A percentile compares a stretch with the other conserved stretches of the same genome.
phyloP scores from a whole-genome alignment of 108 stramenopile species.

The Phaeodactylum tricornutum region DNA sequence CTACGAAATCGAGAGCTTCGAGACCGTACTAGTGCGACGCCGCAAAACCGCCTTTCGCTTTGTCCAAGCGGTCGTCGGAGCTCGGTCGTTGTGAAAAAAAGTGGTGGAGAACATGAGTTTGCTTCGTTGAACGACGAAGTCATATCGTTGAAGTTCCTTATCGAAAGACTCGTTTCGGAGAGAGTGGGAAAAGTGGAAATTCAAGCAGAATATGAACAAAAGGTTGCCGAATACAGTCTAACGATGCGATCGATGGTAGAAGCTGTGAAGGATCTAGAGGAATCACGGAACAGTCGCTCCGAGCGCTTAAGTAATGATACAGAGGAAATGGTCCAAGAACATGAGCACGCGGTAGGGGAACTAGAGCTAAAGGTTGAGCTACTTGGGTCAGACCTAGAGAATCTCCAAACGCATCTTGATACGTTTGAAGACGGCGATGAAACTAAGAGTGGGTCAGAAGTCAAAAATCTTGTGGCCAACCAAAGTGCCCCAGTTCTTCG shows the following conservation, averaged over 20 bases:
- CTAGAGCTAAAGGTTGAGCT: conserved; percentile 74
- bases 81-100: neutral
- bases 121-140: conserved; percentile 30
- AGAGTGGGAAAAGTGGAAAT: conserved; percentile 31
- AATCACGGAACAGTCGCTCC: too few species aligned
- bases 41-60: too few species aligned
- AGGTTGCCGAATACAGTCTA: conserved; percentile 52
- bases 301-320: conserved; percentile 9
- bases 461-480: conserved; percentile 35
- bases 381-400: conserved; percentile 53
- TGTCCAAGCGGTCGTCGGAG: conserved; percentile 5
- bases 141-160: conserved; percentile 48
- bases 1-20: conserved; percentile 43
- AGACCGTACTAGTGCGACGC: conserved; percentile 4
- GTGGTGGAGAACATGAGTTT: neutral
- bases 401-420: too few species aligned
- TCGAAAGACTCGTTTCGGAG: conserved; percentile 56
- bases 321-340: conserved; percentile 11
- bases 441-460: conserved; percentile 18
- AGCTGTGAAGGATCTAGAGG: conserved; percentile 42
- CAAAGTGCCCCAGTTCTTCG: conserved; percentile 43
- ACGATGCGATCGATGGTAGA: conserved; percentile 56
- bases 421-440: conserved; percentile 25
- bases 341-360: conserved; percentile 40
- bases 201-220: conserved; percentile 38